Base-by-base conservation (phyloP, 139 green algal species). In the Nannochloris sp. region DNA sequence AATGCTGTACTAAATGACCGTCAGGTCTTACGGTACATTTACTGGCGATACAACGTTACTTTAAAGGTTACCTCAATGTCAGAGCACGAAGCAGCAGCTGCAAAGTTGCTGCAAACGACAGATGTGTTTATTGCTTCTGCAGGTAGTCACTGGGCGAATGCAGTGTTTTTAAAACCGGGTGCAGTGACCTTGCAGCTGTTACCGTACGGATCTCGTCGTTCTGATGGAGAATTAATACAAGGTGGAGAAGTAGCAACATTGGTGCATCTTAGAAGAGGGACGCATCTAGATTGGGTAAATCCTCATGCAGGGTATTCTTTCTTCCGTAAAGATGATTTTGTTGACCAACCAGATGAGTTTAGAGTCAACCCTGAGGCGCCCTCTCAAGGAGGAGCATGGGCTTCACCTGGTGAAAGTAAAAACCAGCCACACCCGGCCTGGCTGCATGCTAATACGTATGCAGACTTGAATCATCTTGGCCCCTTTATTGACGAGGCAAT, bases 281-380 rank as follows among this genome's bases (percentile, higher is more conserved):
- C 59, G 13, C 59, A 65, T n/a, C 24, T 65, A 4, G 44, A 57
- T 37, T 65, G 59, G 59, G 59, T 54, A 4, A 65, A 65, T 36
- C 14, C 59, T 27, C 25, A 38, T 0, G 25, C 25, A 23, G 59
- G 51, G 15, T 65, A 46, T 55, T 65, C 59, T 37, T 65, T 54
- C n/a, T 65, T 54, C 29, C n/a, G 33, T 14, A 57, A 14, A 12
- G 39, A 23, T 25, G 59, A 65, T 24, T 54, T 51, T 55, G 15
- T 23, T 8, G 23, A 65, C 27, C 19, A 19, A 19, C 42, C 42
- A 51, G 56, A 25, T 29, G 56, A 54, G 4, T 54, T 64, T 64
- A 12, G 19, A 12, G 14, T 38, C 13, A 30, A 65, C 39, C 59
- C 59, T 24, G 14, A 48, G 14, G 42, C 19, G 42, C 25, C 36